Conservation (phyloP, 148 eudicot species). For the Diospyros kaki region DNA sequence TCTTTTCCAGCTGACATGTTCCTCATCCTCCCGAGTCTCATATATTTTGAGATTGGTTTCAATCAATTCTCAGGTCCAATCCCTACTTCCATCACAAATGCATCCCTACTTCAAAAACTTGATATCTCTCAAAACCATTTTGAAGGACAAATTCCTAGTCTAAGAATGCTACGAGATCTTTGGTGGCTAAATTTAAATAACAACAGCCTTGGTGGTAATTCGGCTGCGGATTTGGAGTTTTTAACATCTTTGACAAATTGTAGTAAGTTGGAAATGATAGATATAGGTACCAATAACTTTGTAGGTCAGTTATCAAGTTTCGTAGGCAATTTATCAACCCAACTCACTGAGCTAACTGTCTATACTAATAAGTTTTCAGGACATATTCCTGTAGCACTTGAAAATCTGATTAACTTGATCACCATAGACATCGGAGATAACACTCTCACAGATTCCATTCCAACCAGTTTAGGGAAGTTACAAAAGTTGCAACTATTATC, state of each 20-base stretch:
- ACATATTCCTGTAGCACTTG: conserved; percentile 20
- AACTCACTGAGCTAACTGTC: conserved; percentile 4
- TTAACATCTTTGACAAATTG: conserved; percentile 16
- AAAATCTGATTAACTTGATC: conserved; percentile 22
- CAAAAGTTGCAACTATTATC: conserved; percentile 20
- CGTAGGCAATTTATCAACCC: conserved; percentile 20
- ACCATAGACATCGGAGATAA: conserved; percentile 19
- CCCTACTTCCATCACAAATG: conserved; percentile 18
- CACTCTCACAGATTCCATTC: conserved; percentile 21
- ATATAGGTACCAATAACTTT: conserved; percentile 11
- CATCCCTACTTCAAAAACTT: conserved; percentile 16
- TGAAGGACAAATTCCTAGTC: conserved; percentile 23
- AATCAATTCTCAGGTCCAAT: conserved; percentile 18
- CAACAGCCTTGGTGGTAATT: conserved; percentile 13
- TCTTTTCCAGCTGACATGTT: conserved; percentile 25
- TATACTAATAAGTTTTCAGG: conserved; percentile 22
- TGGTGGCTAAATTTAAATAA: conserved; percentile 16
- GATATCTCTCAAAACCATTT: conserved; percentile 24
- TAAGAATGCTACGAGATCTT: conserved; percentile 21
- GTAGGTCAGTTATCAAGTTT: conserved; percentile 16
- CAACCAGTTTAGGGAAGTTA: conserved; percentile 21
- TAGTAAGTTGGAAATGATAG: conserved; percentile 7
- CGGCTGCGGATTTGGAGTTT: conserved; percentile 18
- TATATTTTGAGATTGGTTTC: conserved; percentile 8
- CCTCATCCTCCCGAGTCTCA: conserved; percentile 6